Evolutionary conservation across 805 yeast genomes (phyloP).

Genomic region (Maudiozyma pseudohumilis): DNA sequence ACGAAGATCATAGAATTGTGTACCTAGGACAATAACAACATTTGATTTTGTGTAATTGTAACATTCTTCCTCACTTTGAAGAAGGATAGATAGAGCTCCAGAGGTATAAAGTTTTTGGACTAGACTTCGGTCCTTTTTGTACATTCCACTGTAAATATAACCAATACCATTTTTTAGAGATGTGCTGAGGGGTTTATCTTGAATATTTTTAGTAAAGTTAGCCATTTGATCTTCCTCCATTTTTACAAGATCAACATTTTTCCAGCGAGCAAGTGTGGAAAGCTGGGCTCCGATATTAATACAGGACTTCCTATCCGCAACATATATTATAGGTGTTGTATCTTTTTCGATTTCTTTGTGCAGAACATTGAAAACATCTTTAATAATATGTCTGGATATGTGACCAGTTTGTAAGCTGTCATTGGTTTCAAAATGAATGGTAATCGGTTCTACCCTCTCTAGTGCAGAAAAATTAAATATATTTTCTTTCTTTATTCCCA

Average conservation of each 20-base stretch:
- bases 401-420: slow-evolving; percentile 31
- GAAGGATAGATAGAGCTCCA: slow-evolving; percentile 45
- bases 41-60: slow-evolving; percentile 41
- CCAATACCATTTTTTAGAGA: slow-evolving; percentile 56
- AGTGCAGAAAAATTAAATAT: slow-evolving; percentile 63
- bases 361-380: slow-evolving; percentile 39
- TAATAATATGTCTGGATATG: slow-evolving; percentile 39
- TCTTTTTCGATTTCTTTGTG: slow-evolving; percentile 25
- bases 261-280: slow-evolving; percentile 30
- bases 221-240: slow-evolving; percentile 28
- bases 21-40: slow-evolving; percentile 56
- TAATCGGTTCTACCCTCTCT: slow-evolving; percentile 47
- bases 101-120: slow-evolving; percentile 43
- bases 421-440: slow-evolving; percentile 46
- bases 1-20: slow-evolving; percentile 59
- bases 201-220: slow-evolving; percentile 27
- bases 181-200: slow-evolving; percentile 38
- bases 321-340: slow-evolving; percentile 41
- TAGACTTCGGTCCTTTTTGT: slow-evolving; percentile 39
- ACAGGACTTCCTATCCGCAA: slow-evolving; percentile 45
- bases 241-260: slow-evolving; percentile 33
- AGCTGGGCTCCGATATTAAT: slow-evolving; percentile 43
- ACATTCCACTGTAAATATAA: slow-evolving; percentile 48
- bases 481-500: slow-evolving; percentile 54
- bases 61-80: slow-evolving; percentile 53